Evolutionary conservation across 495 filamentous ascomycete genomes (phyloP).

Genomic region (Annulohypoxylon nitens): DNA sequence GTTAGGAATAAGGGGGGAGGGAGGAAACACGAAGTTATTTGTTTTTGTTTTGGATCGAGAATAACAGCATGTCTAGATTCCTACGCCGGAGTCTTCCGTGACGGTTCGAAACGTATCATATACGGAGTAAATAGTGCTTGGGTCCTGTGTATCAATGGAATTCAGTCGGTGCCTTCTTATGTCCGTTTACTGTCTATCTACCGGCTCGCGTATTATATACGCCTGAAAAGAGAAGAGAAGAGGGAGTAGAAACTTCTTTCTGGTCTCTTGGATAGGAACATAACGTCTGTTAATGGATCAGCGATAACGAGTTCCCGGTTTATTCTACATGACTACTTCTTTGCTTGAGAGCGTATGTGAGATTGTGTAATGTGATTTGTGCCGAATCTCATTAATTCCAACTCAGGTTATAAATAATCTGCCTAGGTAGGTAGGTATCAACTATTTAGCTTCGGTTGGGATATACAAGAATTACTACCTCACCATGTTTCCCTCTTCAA

Average conservation of each 20-base stretch:
- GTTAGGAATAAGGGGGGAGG: neutral
- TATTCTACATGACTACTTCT: neutral
- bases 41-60: slow-evolving; percentile 11
- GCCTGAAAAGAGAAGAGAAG: slow-evolving; percentile 9
- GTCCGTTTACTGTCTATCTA: slow-evolving; percentile 26
- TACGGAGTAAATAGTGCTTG: slow-evolving; percentile 38
- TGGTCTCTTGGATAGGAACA: slow-evolving; percentile 16
- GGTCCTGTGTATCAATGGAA: slow-evolving; percentile 44
- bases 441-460: neutral
- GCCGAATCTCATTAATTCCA: neutral
- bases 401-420: neutral
- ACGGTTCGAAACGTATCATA: slow-evolving; percentile 27
- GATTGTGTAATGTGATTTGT: neutral
- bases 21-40: slow-evolving; percentile 21
- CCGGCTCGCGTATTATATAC: neutral
- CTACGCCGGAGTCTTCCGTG: slow-evolving; percentile 22
- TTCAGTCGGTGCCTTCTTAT: slow-evolving; percentile 39
- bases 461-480: neutral
- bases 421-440: too few species aligned
- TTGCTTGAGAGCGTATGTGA: neutral
- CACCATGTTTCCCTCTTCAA: too few species aligned
- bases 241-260: slow-evolving; percentile 8
- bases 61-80: slow-evolving; percentile 40
- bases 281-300: slow-evolving; percentile 38
- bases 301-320: slow-evolving; percentile 35